A percentile compares a stretch with the other conserved stretches of the same genome.
phyloP scores from a whole-genome alignment of 768 basidiomycete species.

The Amylocystis lapponica region DNA sequence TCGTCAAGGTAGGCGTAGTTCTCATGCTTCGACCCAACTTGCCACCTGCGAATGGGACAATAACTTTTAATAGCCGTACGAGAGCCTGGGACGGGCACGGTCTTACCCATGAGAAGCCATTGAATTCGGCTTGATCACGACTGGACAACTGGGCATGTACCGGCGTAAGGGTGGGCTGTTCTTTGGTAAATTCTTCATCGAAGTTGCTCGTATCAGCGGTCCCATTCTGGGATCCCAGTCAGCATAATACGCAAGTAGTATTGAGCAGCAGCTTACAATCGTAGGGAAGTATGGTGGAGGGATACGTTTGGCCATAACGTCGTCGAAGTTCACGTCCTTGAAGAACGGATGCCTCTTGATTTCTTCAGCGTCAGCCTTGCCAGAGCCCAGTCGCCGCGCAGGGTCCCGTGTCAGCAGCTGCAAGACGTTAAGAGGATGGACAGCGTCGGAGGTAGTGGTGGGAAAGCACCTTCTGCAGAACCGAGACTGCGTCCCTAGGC shows the following conservation, averaged over 20 bases:
- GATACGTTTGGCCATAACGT: constrained; percentile 95
- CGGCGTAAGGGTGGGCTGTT: constrained; percentile 95
- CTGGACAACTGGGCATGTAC: constrained; percentile 90
- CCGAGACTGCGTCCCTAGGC: constrained; percentile 95
- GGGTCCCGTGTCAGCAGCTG: constrained; percentile 94
- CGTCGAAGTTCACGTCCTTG: constrained; percentile 96
- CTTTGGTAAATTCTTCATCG: constrained; percentile 94
- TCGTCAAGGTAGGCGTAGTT: constrained; percentile 11
- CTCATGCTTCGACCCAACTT: constrained; percentile 33
- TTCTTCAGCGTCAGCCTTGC: constrained; percentile 90
- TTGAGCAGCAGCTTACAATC: constrained; percentile 54
- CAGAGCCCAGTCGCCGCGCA: constrained; percentile 81
- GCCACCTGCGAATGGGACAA: constrained; percentile 24
- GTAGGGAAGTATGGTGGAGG: constrained; percentile 97
- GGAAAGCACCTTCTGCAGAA: constrained; percentile 77
- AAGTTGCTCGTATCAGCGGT: constrained; percentile 90
- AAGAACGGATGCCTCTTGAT: constrained; percentile 98
- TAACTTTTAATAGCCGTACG: constrained; percentile 1
- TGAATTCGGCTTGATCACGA: constrained; percentile 92
- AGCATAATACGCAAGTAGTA: neutral
- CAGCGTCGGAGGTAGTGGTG: neutral
- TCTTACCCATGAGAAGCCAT: constrained; percentile 91
- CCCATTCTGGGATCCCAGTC: constrained; percentile 50
- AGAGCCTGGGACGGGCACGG: neutral
- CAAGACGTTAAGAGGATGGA: neutral